Percentiles rank a stretch among this genome's conserved stretches.
These are phyloP conservation scores for Naganishia onofrii DNA, from an alignment of 768 basidiomycete genomes.

Conservation along the genomic window DNA sequence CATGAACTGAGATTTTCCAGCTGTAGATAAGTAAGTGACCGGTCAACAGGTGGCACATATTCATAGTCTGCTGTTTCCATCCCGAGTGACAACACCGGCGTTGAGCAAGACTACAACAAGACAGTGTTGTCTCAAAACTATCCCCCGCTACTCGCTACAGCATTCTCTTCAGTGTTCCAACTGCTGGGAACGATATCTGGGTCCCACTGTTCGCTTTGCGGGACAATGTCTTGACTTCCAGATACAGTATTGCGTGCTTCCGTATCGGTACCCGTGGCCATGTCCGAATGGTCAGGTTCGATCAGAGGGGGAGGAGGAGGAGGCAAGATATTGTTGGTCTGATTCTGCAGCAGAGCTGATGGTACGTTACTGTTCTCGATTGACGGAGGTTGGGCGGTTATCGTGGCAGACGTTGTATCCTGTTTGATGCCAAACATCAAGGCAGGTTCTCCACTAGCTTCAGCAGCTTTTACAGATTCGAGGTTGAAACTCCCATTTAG, in stretches of 20 bases:
- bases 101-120: not conserved
- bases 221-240: not conserved
- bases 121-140: not conserved
- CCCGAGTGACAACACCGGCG: no score
- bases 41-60: no score
- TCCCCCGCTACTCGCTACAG: constrained; percentile 19
- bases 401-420: not conserved
- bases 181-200: constrained; percentile 13
- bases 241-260: not conserved
- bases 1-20: no score
- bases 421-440: not conserved
- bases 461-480: not conserved
- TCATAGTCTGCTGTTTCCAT: no score
- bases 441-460: not conserved
- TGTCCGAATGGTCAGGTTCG: not conserved
- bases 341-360: not conserved
- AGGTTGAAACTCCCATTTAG: constrained; percentile 13
- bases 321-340: not conserved
- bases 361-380: not conserved
- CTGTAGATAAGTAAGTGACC: no score
- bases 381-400: not conserved
- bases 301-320: not conserved
- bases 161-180: constrained; percentile 19
- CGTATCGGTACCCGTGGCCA: not conserved
- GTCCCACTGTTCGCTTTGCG: not conserved